Base-by-base conservation (phyloP, 768 basidiomycete genomes). In the Boletus subparvulus region DNA sequence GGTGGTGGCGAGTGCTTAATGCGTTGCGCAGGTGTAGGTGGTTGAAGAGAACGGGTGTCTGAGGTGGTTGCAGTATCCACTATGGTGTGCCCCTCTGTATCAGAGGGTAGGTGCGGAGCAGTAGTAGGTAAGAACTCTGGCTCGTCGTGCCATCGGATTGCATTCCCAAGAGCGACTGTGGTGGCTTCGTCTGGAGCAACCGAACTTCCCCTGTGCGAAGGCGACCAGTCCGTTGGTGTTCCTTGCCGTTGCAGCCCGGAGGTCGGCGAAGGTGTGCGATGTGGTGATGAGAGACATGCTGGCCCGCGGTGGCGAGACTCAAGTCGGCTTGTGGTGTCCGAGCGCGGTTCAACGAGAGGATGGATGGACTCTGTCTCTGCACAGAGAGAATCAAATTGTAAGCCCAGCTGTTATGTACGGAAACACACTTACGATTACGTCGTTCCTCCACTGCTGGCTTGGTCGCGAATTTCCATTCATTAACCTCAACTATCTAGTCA, bases 191-290 rank as follows among this genome's bases (percentile, higher is more conserved):
- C 58, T 33, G 32, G 30, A 44, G 47, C 28, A 39, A 48, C 16
- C 4, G 64, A 55, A 51, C 61, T 72, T 8, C 66, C 64, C 19
- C 59, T 60, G 11, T 54, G 47, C 11, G 72, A 72, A 35, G 45
- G 52, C 10, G 72, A 68, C 70, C 70, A 72, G 28, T 70, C 52
- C n/a, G 72, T 60, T n/a, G 70, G 72, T 6, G 70, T 72, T 32
- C 62, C 68, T 59, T 63, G 64, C 13, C 17, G 50, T 41, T 13
- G 60, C 13, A 24, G 32, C 33, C 28, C 32, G n/a, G 59, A 37
- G 24, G 52, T 33, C 10, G 54, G 56, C 8, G 59, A 52, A 26
- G 57, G 54, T n/a, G 56, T 61, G 35, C 51, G 60, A 37, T 16
- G 42, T 32, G 35, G 55, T 32, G 56, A n/a, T 6, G 40, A 30